phyloP scores from a whole-genome alignment of 148 eudicot species.

The Polygonum aviculare region DNA sequence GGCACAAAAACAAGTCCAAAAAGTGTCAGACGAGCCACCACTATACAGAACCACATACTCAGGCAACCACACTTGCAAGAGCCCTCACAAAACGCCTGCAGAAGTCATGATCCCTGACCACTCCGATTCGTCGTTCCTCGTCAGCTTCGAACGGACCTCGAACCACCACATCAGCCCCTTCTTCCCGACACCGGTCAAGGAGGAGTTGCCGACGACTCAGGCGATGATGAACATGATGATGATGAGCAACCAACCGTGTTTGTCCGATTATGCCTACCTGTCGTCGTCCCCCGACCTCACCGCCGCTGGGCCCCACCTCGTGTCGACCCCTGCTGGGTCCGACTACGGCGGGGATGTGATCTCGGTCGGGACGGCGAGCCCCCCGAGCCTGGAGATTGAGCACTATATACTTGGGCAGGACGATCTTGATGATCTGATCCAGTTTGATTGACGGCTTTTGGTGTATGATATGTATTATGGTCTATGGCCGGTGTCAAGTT shows the following conservation, averaged over 20 bases:
- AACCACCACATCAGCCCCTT: not conserved
- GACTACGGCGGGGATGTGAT: no score
- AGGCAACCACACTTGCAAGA: conserved; percentile 13
- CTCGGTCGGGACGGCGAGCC: not conserved
- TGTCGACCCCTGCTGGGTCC: no score
- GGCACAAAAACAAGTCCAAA: conserved; percentile 16
- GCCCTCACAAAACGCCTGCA: not conserved
- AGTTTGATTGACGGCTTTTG: not conserved
- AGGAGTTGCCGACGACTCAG: not conserved
- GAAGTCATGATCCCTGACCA: not conserved
- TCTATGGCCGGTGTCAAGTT: no score
- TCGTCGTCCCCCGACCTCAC: not conserved
- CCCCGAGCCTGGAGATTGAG: not conserved
- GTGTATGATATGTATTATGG: not conserved
- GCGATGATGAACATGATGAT: not conserved
- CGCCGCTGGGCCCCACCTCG: not conserved
- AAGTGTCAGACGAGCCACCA: not conserved
- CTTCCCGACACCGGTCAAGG: not conserved
- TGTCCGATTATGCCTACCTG: not conserved
- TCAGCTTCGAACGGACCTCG: not conserved
- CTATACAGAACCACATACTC: conserved; percentile 5
- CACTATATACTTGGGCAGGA: not conserved
- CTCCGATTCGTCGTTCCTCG: not conserved
- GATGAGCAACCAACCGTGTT: not conserved
- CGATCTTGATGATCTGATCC: not conserved